Percentiles rank a stretch among this genome's conserved stretches.
phyloP scores from a whole-genome alignment of 2,329 filamentous ascomycete genomes.

The Dichotomopilus funicola region DNA sequence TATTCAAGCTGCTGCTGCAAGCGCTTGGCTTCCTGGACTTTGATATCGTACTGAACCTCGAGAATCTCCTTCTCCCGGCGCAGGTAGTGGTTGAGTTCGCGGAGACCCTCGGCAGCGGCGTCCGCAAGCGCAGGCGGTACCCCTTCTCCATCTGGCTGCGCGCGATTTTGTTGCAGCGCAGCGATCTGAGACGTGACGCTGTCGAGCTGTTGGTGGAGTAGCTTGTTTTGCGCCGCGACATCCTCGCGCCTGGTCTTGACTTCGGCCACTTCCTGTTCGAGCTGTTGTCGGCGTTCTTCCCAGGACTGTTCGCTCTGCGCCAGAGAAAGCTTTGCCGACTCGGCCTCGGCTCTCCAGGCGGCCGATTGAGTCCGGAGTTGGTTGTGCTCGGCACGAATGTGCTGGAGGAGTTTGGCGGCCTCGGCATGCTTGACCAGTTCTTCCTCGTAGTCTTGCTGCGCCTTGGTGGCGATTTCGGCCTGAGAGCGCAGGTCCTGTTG shows the following conservation, averaged over 20 bases:
- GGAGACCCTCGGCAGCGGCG: constrained; percentile 65
- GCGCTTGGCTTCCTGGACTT: constrained; percentile 79
- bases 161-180: constrained; percentile 69
- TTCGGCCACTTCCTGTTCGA: constrained; percentile 79
- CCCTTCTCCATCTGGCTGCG: constrained; percentile 43
- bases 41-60: constrained; percentile 91
- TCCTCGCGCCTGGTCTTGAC: constrained; percentile 75
- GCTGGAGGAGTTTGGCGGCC: constrained; percentile 78
- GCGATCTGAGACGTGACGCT: constrained; percentile 73
- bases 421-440: constrained; percentile 94
- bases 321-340: constrained; percentile 74
- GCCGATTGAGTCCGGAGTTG: constrained; percentile 73
- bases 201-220: constrained; percentile 85
- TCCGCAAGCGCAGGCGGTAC: constrained; percentile 46
- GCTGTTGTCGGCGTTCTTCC: constrained; percentile 71
- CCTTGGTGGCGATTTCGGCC: constrained; percentile 85
- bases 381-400: constrained; percentile 72
- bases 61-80: constrained; percentile 96
- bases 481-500: constrained; percentile 90
- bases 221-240: constrained; percentile 78
- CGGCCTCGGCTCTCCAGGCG: constrained; percentile 69
- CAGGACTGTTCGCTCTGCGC: constrained; percentile 80
- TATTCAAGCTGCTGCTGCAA: constrained; percentile 87
- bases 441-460: constrained; percentile 91
- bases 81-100: constrained; percentile 86